Evolutionary conservation across 1,284 basidiomycete genomes (phyloP).

Genomic region (Pseudozyma tsukubaensis): DNA sequence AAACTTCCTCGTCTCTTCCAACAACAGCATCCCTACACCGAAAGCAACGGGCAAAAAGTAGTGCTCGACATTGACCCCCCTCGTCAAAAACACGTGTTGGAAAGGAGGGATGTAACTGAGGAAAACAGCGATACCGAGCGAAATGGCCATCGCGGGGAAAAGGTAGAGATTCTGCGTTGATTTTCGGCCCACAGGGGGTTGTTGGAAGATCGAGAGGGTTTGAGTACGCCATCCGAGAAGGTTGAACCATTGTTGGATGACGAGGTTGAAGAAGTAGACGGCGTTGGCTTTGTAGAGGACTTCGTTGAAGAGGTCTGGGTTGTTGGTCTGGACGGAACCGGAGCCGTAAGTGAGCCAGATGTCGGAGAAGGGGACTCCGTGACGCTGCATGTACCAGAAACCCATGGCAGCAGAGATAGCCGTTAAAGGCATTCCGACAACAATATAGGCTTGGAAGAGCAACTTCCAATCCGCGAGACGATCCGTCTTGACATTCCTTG

Average conservation of each 20-base stretch:
- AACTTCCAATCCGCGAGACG: conserved; percentile 72
- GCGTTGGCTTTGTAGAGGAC: conserved; percentile 68
- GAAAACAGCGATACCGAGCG: conserved; percentile 49
- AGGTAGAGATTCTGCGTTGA: conserved; percentile 42
- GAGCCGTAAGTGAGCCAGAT: conserved; percentile 73
- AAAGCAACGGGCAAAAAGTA: conserved; percentile 72
- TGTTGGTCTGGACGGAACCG: conserved; percentile 68
- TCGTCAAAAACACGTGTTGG: conserved; percentile 28
- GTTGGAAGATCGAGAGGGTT: conserved; percentile 69
- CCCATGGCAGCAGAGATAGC: conserved; percentile 71
- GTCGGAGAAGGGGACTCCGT: conserved; percentile 51
- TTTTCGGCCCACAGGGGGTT: conserved; percentile 37
- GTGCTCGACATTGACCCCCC: conserved; percentile 71
- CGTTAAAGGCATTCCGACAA: conserved; percentile 74
- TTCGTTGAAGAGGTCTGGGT: conserved; percentile 68
- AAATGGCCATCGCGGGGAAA: conserved; percentile 45
- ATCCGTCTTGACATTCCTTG: conserved; percentile 74
- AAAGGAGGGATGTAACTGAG: conserved; percentile 44
- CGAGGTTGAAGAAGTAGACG: conserved; percentile 74
- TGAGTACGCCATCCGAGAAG: conserved; percentile 71
- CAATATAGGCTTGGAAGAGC: conserved; percentile 76
- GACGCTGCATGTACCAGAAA: conserved; percentile 71
- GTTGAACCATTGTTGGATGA: conserved; percentile 76
- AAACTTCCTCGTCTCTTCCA: conserved; percentile 65
- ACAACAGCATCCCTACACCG: conserved; percentile 67